Conservation (phyloP, 2,329 filamentous ascomycete species). For the Aspergillus luchuensis region DNA sequence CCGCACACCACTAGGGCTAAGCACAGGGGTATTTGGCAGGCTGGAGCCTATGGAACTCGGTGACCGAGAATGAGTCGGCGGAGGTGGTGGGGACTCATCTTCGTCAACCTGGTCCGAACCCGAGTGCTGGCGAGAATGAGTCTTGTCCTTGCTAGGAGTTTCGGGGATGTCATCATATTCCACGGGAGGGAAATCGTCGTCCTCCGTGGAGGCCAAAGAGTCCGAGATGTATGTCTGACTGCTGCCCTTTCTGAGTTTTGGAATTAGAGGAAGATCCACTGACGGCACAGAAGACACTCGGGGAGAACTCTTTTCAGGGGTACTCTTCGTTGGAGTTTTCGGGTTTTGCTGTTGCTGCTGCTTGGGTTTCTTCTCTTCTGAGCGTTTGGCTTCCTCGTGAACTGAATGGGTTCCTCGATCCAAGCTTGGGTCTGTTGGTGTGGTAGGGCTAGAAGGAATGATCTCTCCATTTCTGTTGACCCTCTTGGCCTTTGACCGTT, state of each 20-base stretch:
- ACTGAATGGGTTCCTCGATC: slow-evolving; percentile 24
- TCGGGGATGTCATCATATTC: slow-evolving; percentile 24
- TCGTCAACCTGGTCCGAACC: slow-evolving; percentile 28
- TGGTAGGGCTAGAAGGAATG: slow-evolving; percentile 29
- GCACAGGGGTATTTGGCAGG: slow-evolving; percentile 46
- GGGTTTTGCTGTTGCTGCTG: slow-evolving; percentile 22
- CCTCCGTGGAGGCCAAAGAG: slow-evolving; percentile 23
- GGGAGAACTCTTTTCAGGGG: slow-evolving; percentile 35
- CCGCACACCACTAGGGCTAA: slow-evolving; percentile 52
- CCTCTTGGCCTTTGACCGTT: slow-evolving; percentile 45
- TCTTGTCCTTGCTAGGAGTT: slow-evolving; percentile 29
- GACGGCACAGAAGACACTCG: slow-evolving; percentile 52
- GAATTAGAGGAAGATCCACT: slow-evolving; percentile 47
- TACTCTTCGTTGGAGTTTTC: slow-evolving; percentile 29
- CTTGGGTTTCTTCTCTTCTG: slow-evolving; percentile 20
- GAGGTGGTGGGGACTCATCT: slow-evolving; percentile 38
- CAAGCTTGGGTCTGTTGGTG: slow-evolving; percentile 25
- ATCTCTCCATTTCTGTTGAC: slow-evolving; percentile 42
- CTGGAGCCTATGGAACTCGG: slow-evolving; percentile 52
- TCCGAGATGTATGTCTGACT: slow-evolving; percentile 37
- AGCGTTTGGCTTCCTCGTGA: slow-evolving; percentile 12
- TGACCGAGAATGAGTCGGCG: slow-evolving; percentile 55
- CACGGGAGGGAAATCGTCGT: slow-evolving; percentile 33
- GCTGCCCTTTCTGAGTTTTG: slow-evolving; percentile 44
- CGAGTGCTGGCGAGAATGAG: slow-evolving; percentile 30